Base-by-base conservation (phyloP, 768 basidiomycete species). In the Tulasnella calospora region DNA sequence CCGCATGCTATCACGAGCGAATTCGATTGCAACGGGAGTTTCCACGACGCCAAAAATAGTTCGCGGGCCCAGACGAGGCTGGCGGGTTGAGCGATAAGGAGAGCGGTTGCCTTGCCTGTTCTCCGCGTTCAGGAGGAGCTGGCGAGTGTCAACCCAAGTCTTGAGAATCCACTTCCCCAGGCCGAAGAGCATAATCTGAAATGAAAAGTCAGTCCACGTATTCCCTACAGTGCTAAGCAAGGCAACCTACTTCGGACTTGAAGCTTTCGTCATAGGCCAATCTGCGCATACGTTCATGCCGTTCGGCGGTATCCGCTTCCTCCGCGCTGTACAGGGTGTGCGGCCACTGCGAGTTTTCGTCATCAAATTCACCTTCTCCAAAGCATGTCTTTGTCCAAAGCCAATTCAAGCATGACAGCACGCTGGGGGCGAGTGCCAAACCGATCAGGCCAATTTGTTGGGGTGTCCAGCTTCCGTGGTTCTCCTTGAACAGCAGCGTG, bases 131-230 rank as follows among this genome's bases (percentile, higher is more conserved):
- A 71, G 36, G 41, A 78, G 69, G 30, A 41, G 89, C 84, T 82
- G 86, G 88, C 91, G 86, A 3, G 93, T 89, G 41, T 84, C 86
- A 5, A 91, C 87, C 94, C 94, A 96, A 9, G 90, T 89, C 77
- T 89, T 87, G 78, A 96, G 85, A 76, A 96, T 91, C 95, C 94
- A 96, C 51, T 93, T 91, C 15, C 90, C 91, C 21, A 96, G 87
- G 5, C 93, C 93, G 83, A 95, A 96, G 4, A 96, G 86, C 44
- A 91, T 86, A 40, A 96, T 88, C 83, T 96, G 27, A 33, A 69
- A 55, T 10, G 35, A 76, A 30, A 13, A 40, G 30, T 61, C 55
- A 76, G 35, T 46, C 23, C 1, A n/a, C 51, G 23, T 72, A 21
- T 10, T 6, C 36, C 23, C 9, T 9, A 40, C 17, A 9, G 38